These are phyloP conservation scores for Parastagonospora avenae DNA, from an alignment of 2,329 filamentous ascomycete species.

Conservation along the genomic window DNA sequence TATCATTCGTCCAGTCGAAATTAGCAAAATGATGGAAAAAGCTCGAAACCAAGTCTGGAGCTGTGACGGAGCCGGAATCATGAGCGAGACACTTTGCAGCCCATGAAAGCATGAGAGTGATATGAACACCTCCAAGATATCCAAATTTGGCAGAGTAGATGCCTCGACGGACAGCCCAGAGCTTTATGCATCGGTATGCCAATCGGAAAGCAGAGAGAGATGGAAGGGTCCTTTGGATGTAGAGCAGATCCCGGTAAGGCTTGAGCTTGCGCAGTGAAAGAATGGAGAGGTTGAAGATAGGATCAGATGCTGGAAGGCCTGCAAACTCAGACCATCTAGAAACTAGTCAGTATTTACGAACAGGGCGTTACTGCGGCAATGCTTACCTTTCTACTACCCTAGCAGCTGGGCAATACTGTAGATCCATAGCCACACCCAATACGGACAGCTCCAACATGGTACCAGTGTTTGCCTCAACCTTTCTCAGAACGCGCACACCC, in stretches of 20 bases:
- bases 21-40: conserved; percentile 69
- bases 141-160: conserved; percentile 70
- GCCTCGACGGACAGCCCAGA: conserved; percentile 66
- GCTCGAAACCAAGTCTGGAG: conserved; percentile 59
- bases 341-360: conserved; percentile 6
- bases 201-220: conserved; percentile 63
- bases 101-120: conserved; percentile 65
- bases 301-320: conserved; percentile 56
- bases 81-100: conserved; percentile 58
- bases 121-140: conserved; percentile 68
- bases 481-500: conserved; percentile 60
- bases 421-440: conserved; percentile 63
- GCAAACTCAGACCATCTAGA: conserved; percentile 46
- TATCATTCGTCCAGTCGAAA: conserved; percentile 63
- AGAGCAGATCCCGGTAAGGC: conserved; percentile 65
- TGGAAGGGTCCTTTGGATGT: conserved; percentile 65
- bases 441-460: conserved; percentile 69
- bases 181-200: conserved; percentile 64
- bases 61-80: conserved; percentile 45
- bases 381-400: conserved; percentile 58
- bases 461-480: conserved; percentile 63
- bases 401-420: conserved; percentile 69
- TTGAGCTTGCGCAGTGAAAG: conserved; percentile 67
- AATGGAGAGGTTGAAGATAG: conserved; percentile 61
- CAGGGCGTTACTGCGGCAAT: not conserved